phyloP scores from a whole-genome alignment of 495 filamentous ascomycete genomes.

The Hyaloscypha finlandica region DNA sequence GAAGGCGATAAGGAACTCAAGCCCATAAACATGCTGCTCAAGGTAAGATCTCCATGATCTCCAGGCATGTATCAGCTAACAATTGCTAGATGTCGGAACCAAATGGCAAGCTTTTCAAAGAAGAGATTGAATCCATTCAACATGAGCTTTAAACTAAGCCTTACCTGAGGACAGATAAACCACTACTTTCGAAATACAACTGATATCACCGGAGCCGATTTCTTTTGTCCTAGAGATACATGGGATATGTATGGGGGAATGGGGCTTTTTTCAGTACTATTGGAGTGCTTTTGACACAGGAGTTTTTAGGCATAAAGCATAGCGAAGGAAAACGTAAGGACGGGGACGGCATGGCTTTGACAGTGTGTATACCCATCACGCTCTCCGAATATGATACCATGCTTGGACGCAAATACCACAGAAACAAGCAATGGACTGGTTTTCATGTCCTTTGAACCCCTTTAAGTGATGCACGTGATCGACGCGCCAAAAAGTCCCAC shows the following conservation, averaged over 20 bases:
- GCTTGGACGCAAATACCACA: not conserved
- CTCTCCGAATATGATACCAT: not conserved
- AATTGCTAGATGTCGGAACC: constrained; percentile 30
- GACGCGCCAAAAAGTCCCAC: not conserved
- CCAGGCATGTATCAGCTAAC: constrained; percentile 16
- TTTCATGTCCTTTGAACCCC: not conserved
- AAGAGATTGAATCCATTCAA: constrained; percentile 34
- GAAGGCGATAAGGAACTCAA: constrained; percentile 54
- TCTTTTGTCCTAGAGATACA: constrained; percentile 13
- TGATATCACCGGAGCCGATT: constrained; percentile 3
- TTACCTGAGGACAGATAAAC: not conserved
- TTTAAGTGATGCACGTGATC: constrained; percentile 9
- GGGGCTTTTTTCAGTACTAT: not conserved
- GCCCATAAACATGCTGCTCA: constrained; percentile 64
- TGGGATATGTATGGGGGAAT: constrained; percentile 1
- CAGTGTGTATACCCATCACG: not conserved
- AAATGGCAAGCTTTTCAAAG: constrained; percentile 30
- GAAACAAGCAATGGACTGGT: constrained; percentile 3
- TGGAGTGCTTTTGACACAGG: constrained; percentile 18
- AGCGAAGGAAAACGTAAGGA: constrained; percentile 24
- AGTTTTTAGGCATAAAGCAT: constrained; percentile 28
- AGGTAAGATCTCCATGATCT: constrained; percentile 53
- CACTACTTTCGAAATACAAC: not conserved
- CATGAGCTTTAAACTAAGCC: constrained; percentile 21
- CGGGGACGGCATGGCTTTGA: constrained; percentile 13